phyloP scores from a whole-genome alignment of 495 filamentous ascomycete species.

The Lentithecium fluviatile region DNA sequence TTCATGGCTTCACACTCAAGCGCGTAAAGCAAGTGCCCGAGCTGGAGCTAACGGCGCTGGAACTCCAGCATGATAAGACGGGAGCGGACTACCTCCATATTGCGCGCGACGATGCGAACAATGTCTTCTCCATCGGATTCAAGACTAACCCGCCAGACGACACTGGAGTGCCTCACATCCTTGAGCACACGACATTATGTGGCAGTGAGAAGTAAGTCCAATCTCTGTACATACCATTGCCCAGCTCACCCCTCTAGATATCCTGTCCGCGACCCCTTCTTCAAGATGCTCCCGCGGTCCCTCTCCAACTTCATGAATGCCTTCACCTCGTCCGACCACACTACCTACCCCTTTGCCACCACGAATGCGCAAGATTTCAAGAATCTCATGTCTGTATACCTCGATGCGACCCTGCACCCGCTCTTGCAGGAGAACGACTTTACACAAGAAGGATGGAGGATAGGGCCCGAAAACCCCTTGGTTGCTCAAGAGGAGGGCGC shows the following conservation, averaged over 20 bases:
- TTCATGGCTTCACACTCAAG: conserved; percentile 89
- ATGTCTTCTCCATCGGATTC: conserved; percentile 98
- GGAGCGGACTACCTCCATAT: conserved; percentile 95
- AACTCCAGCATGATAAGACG: conserved; percentile 88
- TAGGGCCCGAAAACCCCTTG: conserved; percentile 84
- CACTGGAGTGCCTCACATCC: conserved; percentile 93
- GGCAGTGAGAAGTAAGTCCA: conserved; percentile 83
- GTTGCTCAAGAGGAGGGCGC: conserved; percentile 49
- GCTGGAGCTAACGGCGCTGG: conserved; percentile 84
- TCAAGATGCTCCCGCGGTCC: conserved; percentile 98
- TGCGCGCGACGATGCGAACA: conserved; percentile 91
- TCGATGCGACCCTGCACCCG: conserved; percentile 89
- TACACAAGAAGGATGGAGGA: conserved; percentile 91
- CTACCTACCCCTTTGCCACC: conserved; percentile 96
- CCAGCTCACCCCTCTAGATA: conserved; percentile 57
- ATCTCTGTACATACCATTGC: conserved; percentile 1
- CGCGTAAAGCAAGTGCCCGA: conserved; percentile 90
- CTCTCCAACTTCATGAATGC: conserved; percentile 99
- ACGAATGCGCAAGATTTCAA: conserved; percentile 95
- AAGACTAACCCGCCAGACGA: conserved; percentile 97
- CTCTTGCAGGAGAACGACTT: conserved; percentile 89
- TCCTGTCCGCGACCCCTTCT: conserved; percentile 95
- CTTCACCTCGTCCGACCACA: conserved; percentile 93
- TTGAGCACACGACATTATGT: conserved; percentile 95
- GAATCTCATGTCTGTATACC: conserved; percentile 93